phyloP scores from a whole-genome alignment of 495 filamentous ascomycete species.

The Neurospora cerealis region DNA sequence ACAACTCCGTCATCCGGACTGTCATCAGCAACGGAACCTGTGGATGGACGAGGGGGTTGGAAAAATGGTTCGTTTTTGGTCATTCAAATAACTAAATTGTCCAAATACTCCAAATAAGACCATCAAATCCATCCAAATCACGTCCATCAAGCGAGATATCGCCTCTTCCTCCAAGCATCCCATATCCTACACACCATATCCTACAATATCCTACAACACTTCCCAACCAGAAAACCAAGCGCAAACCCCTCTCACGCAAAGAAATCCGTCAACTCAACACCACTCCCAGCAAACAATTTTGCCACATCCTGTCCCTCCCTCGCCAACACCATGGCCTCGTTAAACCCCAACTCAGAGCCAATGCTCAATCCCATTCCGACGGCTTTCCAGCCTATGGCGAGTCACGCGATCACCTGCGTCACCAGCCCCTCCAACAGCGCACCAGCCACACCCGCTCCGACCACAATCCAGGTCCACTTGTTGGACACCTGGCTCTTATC shows the following conservation, averaged over 20 bases:
- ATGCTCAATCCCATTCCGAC: neutral
- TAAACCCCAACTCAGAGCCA: neutral
- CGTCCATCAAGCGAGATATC: neutral
- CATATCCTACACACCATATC: neutral
- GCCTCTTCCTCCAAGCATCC: neutral
- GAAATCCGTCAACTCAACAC: neutral
- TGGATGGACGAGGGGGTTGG: neutral
- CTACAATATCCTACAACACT: neutral
- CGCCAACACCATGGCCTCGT: neutral
- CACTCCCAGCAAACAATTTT: neutral
- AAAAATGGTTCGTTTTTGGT: neutral
- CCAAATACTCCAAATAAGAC: neutral
- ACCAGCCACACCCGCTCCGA: slow-evolving; percentile 32
- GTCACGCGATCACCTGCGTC: neutral
- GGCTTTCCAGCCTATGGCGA: neutral
- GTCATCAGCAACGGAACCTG: neutral
- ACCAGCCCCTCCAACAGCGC: slow-evolving; percentile 17
- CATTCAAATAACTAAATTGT: neutral
- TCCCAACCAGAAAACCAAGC: neutral
- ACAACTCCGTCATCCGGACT: neutral
- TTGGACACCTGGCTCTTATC: slow-evolving; percentile 34
- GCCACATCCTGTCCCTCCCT: neutral
- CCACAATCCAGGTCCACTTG: slow-evolving; percentile 44
- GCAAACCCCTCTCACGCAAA: neutral
- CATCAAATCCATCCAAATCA: neutral